These are phyloP conservation scores for Cryphonectria nitschkei DNA, from an alignment of 2,329 filamentous ascomycete genomes.

Conservation along the genomic window DNA sequence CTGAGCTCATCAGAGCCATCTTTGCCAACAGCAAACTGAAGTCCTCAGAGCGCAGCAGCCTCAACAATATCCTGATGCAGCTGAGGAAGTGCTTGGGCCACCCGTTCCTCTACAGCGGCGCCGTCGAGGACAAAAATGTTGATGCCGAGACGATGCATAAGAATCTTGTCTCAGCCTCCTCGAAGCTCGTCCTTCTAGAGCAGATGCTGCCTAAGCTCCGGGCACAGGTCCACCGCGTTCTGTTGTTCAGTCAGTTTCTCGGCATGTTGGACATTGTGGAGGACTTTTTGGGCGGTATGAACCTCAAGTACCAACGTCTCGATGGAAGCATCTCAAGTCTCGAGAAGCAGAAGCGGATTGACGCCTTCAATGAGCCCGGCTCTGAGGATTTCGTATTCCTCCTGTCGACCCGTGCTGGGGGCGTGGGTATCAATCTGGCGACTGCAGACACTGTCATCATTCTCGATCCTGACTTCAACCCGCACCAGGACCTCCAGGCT, in stretches of 20 bases:
- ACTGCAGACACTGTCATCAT: conserved; percentile 98
- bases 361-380: conserved; percentile 85
- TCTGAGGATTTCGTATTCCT: conserved; percentile 88
- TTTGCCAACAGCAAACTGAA: conserved; percentile 72
- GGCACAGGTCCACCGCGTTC: conserved; percentile 82
- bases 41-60: conserved; percentile 71
- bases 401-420: conserved; percentile 90
- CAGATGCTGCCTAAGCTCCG: conserved; percentile 85
- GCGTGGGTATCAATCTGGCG: conserved; percentile 95
- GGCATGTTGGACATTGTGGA: conserved; percentile 87
- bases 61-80: conserved; percentile 96
- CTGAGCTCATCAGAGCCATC: conserved; percentile 84
- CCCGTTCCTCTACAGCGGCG: conserved; percentile 89
- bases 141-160: conserved; percentile 67
- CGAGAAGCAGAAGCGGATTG: conserved; percentile 92
- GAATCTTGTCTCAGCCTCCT: conserved; percentile 88
- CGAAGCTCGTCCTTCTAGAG: conserved; percentile 83
- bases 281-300: conserved; percentile 82
- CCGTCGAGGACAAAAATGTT: conserved; percentile 81
- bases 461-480: conserved; percentile 95
- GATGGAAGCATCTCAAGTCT: conserved; percentile 82
- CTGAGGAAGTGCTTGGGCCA: conserved; percentile 93
- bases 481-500: conserved; percentile 96
- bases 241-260: conserved; percentile 96
- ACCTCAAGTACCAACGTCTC: conserved; percentile 74